phyloP scores from a whole-genome alignment of 73 alveolate genomes.

The Halteria grandinella region DNA sequence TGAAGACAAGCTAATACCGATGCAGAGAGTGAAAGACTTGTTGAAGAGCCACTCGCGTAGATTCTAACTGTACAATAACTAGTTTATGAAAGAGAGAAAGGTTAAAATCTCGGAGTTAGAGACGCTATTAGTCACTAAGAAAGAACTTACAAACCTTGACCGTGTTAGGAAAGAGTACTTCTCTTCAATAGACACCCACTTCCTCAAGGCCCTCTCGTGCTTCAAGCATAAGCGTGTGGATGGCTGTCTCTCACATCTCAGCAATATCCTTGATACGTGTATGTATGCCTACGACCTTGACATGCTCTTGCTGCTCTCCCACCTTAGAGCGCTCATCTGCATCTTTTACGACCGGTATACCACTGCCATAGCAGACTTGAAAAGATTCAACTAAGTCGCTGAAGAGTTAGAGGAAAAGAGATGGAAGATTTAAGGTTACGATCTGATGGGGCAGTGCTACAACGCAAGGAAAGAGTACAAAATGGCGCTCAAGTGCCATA shows the following conservation, averaged over 20 bases:
- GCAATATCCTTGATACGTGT: not conserved
- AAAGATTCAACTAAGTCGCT: slow-evolving; percentile 27
- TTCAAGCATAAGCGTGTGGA: not conserved
- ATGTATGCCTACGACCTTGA: slow-evolving; percentile 16
- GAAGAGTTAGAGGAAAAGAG: slow-evolving; percentile 40
- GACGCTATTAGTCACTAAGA: not conserved
- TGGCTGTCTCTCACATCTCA: not conserved
- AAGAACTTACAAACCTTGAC: slow-evolving; percentile 19
- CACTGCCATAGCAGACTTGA: slow-evolving; percentile 1
- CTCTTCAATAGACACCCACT: not conserved
- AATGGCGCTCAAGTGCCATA: slow-evolving; percentile 70
- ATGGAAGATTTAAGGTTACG: slow-evolving; percentile 71
- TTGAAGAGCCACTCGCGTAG: too few species aligned
- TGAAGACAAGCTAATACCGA: too few species aligned
- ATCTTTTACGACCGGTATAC: slow-evolving; percentile 18
- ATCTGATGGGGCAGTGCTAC: slow-evolving; percentile 70
- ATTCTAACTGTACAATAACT: too few species aligned
- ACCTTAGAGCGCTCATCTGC: not conserved
- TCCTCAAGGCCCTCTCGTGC: slow-evolving; percentile 3
- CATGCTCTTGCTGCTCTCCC: not conserved
- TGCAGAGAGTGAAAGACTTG: too few species aligned
- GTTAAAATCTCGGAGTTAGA: too few species aligned
- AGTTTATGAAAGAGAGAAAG: too few species aligned
- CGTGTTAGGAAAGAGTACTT: not conserved
- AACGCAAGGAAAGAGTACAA: slow-evolving; percentile 65